phyloP scores from a whole-genome alignment of 352 stramenopile genomes.

The Globisporangium cylindrosporum region DNA sequence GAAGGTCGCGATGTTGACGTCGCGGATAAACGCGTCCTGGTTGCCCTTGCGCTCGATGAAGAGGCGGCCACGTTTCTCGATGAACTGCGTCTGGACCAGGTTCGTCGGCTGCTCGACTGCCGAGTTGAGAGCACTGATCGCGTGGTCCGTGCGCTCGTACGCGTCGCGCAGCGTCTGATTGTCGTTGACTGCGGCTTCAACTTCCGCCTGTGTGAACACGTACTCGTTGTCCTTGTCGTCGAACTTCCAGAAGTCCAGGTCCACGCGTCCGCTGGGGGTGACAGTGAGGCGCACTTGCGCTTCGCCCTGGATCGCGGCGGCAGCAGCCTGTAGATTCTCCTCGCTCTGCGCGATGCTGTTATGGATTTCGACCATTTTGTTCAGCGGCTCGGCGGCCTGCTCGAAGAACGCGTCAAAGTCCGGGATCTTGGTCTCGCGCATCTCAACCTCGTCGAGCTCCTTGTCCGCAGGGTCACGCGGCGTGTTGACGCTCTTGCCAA shows the following conservation, averaged over 20 bases:
- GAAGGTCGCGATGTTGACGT: slow-evolving; percentile 32
- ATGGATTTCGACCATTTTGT: slow-evolving; percentile 31
- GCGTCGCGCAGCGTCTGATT: slow-evolving; percentile 25
- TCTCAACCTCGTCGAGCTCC: slow-evolving; percentile 29
- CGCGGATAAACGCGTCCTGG: slow-evolving; percentile 24
- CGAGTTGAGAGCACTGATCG: slow-evolving; percentile 31
- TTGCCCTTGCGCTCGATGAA: slow-evolving; percentile 26
- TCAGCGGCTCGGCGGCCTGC: slow-evolving; percentile 18
- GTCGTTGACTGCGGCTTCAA: slow-evolving; percentile 21
- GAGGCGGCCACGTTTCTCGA: slow-evolving; percentile 36
- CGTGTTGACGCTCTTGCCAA: slow-evolving; percentile 32
- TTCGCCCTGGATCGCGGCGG: slow-evolving; percentile 46
- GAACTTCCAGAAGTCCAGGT: slow-evolving; percentile 41
- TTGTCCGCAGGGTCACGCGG: slow-evolving; percentile 27
- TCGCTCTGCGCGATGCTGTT: slow-evolving; percentile 56
- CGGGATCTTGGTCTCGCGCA: slow-evolving; percentile 25
- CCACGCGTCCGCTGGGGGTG: slow-evolving; percentile 17
- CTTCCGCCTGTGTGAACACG: slow-evolving; percentile 23
- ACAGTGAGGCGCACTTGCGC: slow-evolving; percentile 36
- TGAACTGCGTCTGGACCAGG: slow-evolving; percentile 26
- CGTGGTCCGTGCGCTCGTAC: slow-evolving; percentile 23
- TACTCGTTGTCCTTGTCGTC: slow-evolving; percentile 45
- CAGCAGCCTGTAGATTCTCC: slow-evolving; percentile 49
- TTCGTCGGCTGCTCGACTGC: slow-evolving; percentile 33
- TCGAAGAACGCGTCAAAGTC: slow-evolving; percentile 29